Evolutionary conservation across 2,329 filamentous ascomycete species (phyloP).

Genomic region (Cordyceps militaris): DNA sequence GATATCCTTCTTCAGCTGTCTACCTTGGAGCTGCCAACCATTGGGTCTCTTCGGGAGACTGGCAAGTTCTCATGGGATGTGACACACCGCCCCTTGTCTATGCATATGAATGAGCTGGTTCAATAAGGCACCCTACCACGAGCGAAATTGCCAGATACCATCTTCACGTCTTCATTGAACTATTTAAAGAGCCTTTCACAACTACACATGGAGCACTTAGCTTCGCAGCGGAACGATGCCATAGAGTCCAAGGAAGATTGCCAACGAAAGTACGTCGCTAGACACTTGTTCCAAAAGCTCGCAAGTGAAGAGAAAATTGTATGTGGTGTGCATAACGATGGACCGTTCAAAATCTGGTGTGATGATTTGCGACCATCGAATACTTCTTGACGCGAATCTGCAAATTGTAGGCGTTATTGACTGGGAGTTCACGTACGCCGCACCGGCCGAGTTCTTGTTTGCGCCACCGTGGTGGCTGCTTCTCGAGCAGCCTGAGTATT

Average conservation of each 20-base stretch:
- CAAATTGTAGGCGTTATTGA: not conserved
- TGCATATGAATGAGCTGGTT: constrained; percentile 1
- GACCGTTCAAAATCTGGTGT: not conserved
- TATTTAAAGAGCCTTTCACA: not conserved
- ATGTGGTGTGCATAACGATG: not conserved
- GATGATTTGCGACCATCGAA: not conserved
- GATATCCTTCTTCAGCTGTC: constrained; percentile 7
- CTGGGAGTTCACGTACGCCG: no score
- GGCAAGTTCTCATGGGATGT: not conserved
- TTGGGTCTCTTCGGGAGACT: not conserved
- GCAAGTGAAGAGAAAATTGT: not conserved
- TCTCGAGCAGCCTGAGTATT: not conserved
- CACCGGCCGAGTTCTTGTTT: not conserved
- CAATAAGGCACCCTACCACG: not conserved
- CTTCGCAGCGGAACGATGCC: not conserved
- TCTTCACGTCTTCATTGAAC: not conserved
- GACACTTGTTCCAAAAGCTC: not conserved
- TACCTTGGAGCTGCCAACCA: not conserved
- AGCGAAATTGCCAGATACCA: not conserved
- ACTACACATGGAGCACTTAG: not conserved
- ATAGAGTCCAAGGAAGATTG: not conserved
- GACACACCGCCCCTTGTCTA: not conserved
- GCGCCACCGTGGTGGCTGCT: not conserved
- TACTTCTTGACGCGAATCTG: not conserved
- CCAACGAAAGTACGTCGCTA: not conserved